phyloP scores from a whole-genome alignment of 306 rosid species.

The Cucurbita pepo region DNA sequence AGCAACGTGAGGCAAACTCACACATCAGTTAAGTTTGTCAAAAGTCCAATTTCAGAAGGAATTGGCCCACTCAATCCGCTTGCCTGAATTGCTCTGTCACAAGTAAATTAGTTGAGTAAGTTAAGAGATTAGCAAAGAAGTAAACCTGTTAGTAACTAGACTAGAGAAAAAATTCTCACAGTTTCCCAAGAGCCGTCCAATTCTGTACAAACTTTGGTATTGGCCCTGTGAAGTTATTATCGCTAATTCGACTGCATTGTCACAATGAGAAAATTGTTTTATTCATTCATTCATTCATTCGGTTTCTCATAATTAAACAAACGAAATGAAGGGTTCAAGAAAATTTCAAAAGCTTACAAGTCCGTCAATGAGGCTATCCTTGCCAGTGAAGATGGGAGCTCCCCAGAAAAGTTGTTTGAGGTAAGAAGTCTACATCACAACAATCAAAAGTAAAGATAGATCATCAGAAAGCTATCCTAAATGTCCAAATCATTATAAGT shows the following conservation, averaged over 20 bases:
- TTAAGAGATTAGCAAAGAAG: neutral
- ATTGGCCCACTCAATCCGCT: constrained; percentile 72
- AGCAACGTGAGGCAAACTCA: constrained; percentile 16
- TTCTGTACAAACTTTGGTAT: constrained; percentile 44
- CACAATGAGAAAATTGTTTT: neutral
- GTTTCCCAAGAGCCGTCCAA: constrained; percentile 29
- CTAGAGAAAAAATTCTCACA: constrained; percentile 20
- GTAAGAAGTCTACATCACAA: constrained; percentile 26
- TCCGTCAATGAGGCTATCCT: constrained; percentile 26
- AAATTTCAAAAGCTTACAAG: constrained; percentile 29
- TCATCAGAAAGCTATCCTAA: neutral
- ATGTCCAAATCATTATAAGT: neutral
- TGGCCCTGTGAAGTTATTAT: constrained; percentile 38
- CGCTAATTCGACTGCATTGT: constrained; percentile 54
- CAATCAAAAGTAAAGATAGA: neutral
- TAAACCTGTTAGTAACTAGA: neutral
- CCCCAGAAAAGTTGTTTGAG: constrained; percentile 60
- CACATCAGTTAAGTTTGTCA: constrained; percentile 35
- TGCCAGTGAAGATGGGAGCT: constrained; percentile 40
- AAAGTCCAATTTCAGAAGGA: constrained; percentile 36
- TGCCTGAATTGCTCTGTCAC: constrained; percentile 44
- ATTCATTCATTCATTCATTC: neutral
- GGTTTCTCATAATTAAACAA: neutral
- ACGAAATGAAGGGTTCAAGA: neutral
- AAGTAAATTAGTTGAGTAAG: neutral